Conservation (phyloP, 2,329 filamentous ascomycete genomes). For the Colletotrichum graminicola region DNA sequence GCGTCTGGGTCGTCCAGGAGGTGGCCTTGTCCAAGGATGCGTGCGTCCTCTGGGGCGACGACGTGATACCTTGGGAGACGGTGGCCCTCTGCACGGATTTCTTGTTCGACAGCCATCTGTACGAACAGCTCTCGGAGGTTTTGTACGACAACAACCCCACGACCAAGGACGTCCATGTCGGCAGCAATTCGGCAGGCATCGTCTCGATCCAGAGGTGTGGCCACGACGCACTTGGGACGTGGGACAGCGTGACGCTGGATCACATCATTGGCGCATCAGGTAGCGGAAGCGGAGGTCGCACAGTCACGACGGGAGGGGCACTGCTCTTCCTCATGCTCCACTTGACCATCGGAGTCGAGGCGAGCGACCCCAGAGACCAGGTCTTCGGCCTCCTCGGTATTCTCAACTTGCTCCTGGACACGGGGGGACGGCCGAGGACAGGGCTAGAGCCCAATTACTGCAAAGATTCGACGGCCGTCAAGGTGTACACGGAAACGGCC, state of each 20-base stretch:
- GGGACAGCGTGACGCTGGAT: conserved; percentile 27
- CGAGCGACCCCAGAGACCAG: conserved; percentile 41
- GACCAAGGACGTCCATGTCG: conserved; percentile 18
- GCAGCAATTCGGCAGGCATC: conserved; percentile 28
- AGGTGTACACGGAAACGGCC: conserved; percentile 24
- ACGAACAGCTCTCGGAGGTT: conserved; percentile 29
- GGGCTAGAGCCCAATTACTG: conserved; percentile 27
- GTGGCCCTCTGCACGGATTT: conserved; percentile 33
- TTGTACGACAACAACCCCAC: conserved; percentile 28
- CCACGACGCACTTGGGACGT: conserved; percentile 9
- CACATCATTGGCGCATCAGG: conserved; percentile 18
- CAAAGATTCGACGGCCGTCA: conserved; percentile 14
- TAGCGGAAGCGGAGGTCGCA: background rate
- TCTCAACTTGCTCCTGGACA: conserved; percentile 32
- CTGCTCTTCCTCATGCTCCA: conserved; percentile 39
- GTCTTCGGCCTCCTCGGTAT: conserved; percentile 42
- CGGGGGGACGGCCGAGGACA: conserved; percentile 15
- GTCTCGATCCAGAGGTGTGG: conserved; percentile 35
- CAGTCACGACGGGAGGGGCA: conserved; percentile 21
- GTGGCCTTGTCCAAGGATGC: conserved; percentile 38
- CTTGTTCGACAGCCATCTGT: conserved; percentile 26
- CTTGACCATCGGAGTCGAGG: conserved; percentile 39
- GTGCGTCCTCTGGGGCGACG: conserved; percentile 36
- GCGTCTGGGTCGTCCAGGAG: conserved; percentile 43
- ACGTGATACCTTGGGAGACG: conserved; percentile 32